phyloP scores from a whole-genome alignment of 257 asterid species.

The Scutellaria minor region DNA sequence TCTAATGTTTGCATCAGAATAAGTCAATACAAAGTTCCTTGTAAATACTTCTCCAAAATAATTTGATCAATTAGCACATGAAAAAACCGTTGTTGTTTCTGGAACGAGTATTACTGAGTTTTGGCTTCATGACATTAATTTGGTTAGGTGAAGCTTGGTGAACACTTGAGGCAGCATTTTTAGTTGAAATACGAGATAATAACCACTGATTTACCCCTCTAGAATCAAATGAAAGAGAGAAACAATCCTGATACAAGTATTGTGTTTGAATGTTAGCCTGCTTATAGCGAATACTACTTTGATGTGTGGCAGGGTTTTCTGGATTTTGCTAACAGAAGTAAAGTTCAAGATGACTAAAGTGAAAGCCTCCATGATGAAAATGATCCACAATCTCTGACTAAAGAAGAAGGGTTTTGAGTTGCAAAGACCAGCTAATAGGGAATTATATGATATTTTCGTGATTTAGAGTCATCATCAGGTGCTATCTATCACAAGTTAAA shows the following conservation, averaged over 20 bases:
- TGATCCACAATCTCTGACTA: conserved; percentile 14
- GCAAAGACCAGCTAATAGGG: no score
- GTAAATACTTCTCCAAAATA: not conserved
- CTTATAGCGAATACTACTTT: conserved; percentile 10
- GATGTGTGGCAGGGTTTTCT: conserved; percentile 64
- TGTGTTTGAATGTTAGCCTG: not conserved
- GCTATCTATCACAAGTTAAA: no score
- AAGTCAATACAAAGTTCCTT: not conserved
- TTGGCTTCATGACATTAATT: not conserved
- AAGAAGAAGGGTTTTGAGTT: no score
- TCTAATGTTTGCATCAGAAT: not conserved
- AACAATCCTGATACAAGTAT: no score
- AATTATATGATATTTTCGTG: no score
- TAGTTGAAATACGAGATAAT: not conserved
- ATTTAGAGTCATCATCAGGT: no score
- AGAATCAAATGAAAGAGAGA: not conserved
- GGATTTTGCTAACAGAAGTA: conserved; percentile 60
- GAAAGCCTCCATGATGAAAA: no score
- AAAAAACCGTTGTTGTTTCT: no score
- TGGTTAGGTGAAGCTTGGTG: not conserved
- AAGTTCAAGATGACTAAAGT: conserved; percentile 30
- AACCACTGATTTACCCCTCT: not conserved
- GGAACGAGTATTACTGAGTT: no score
- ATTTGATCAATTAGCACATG: no score
- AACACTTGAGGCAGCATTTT: conserved; percentile 9